These are phyloP conservation scores for Diddensiella santjacobensis DNA, from an alignment of 805 yeast genomes.

Conservation along the genomic window DNA sequence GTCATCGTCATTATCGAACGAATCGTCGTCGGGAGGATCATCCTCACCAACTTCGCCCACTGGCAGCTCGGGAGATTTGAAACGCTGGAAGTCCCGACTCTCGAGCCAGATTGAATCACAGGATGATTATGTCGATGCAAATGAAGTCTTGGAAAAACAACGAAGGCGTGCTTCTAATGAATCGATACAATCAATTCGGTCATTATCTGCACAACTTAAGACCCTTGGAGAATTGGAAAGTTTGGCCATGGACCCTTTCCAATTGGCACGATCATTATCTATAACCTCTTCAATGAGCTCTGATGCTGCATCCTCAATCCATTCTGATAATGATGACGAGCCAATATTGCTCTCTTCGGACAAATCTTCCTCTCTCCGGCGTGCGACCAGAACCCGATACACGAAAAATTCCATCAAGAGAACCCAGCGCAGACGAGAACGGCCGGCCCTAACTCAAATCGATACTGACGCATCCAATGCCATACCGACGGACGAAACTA, in stretches of 20 bases:
- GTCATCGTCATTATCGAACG: slow-evolving; percentile 7
- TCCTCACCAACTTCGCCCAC: background rate
- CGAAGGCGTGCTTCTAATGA: slow-evolving; percentile 13
- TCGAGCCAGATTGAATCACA: slow-evolving; percentile 34
- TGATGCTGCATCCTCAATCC: slow-evolving; percentile 4
- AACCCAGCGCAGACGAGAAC: background rate
- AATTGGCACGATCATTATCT: slow-evolving; percentile 76
- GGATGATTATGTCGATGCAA: slow-evolving; percentile 32
- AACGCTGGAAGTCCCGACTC: slow-evolving; percentile 30
- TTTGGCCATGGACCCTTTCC: slow-evolving; percentile 68
- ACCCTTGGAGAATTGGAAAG: slow-evolving; percentile 60
- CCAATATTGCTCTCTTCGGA: slow-evolving; percentile 24
- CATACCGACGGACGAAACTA: background rate
- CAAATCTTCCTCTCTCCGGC: slow-evolving; percentile 22
- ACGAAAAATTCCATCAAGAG: slow-evolving; percentile 13
- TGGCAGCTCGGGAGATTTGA: slow-evolving; percentile 2
- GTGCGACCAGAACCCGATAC: slow-evolving; percentile 25
- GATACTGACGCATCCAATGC: background rate
- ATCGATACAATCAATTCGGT: slow-evolving; percentile 28
- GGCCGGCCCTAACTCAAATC: slow-evolving; percentile 1
- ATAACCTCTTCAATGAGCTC: background rate
- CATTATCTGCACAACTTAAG: slow-evolving; percentile 64
- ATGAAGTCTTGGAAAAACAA: slow-evolving; percentile 29
- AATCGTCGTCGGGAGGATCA: slow-evolving; percentile 1
- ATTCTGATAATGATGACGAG: slow-evolving; percentile 18